Conservation (phyloP, 1,284 basidiomycete species). For the Pyrrhoderma lamaoense region DNA sequence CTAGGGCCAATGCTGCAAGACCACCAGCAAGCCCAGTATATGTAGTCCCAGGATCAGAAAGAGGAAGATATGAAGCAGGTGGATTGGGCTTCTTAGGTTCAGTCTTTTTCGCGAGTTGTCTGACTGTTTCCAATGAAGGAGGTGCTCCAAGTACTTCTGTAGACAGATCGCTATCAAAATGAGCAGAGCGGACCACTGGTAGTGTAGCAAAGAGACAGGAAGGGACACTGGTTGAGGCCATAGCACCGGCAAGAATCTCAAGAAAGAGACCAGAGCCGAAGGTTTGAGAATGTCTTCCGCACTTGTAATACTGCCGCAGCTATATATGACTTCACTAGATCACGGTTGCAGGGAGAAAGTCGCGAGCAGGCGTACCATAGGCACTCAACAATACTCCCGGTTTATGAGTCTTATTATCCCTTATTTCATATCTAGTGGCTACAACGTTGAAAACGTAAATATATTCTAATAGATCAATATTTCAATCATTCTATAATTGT, state of each 20-base stretch:
- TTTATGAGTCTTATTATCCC: no score
- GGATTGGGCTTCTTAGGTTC: slow-evolving; percentile 66
- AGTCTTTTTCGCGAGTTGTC: slow-evolving; percentile 58
- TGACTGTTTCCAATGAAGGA: slow-evolving; percentile 58
- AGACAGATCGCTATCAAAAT: slow-evolving; percentile 75
- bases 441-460: no score
- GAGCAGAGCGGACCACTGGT: slow-evolving; percentile 61
- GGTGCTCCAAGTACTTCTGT: slow-evolving; percentile 81
- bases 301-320: no score
- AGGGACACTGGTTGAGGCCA: slow-evolving; percentile 16
- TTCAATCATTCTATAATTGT: no score
- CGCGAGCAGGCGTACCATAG: no score
- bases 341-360: no score
- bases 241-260: neutral
- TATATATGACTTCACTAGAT: no score
- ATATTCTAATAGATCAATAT: no score
- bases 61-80: slow-evolving; percentile 65
- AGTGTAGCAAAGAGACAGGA: slow-evolving; percentile 27
- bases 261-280: no score
- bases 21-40: slow-evolving; percentile 55
- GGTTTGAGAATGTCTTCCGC: no score
- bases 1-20: slow-evolving; percentile 50
- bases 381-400: no score
- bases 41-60: slow-evolving; percentile 74
- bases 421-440: no score